phyloP scores from a whole-genome alignment of 139 green algal species.

The Monoraphidium neglectum region DNA sequence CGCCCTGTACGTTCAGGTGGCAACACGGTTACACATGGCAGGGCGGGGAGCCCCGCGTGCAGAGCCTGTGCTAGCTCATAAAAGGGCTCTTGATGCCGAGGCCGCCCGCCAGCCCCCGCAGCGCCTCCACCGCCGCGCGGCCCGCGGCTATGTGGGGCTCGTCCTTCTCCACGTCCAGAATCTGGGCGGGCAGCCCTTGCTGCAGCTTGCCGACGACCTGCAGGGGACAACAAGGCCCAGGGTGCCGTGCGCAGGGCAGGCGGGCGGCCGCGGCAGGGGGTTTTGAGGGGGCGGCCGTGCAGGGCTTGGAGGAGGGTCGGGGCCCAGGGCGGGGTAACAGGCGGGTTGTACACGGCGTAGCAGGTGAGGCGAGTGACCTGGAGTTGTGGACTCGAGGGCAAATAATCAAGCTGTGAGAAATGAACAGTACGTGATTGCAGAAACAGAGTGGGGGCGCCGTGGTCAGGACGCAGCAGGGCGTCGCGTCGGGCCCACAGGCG shows the following conservation, averaged over 20 bases:
- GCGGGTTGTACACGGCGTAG: conserved; percentile 3
- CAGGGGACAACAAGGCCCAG: conserved; percentile 63
- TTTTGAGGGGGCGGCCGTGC: background rate
- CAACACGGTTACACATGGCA: too few relatives aligned
- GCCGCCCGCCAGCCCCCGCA: conserved; percentile 29
- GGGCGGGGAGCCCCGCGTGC: too few relatives aligned
- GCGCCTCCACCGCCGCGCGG: conserved; percentile 37
- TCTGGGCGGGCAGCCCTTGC: conserved; percentile 29
- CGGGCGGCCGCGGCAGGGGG: background rate
- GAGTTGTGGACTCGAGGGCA: background rate
- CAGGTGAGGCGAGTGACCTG: conserved; percentile 16
- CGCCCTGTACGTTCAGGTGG: too few relatives aligned
- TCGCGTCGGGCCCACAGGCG: too few relatives aligned
- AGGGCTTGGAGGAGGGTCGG: background rate
- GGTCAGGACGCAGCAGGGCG: too few relatives aligned
- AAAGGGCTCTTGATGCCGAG: conserved; percentile 24
- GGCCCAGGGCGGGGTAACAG: background rate
- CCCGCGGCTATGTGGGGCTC: conserved; percentile 80
- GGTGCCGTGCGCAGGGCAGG: background rate
- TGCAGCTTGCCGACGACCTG: conserved; percentile 44
- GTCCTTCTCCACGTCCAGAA: conserved; percentile 62
- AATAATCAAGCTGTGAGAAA: background rate
- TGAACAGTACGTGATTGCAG: background rate
- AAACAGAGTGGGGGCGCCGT: background rate
- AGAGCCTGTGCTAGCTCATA: too few relatives aligned